Conservation (phyloP, 148 eudicot species). For the Gaultheria prostrata region DNA sequence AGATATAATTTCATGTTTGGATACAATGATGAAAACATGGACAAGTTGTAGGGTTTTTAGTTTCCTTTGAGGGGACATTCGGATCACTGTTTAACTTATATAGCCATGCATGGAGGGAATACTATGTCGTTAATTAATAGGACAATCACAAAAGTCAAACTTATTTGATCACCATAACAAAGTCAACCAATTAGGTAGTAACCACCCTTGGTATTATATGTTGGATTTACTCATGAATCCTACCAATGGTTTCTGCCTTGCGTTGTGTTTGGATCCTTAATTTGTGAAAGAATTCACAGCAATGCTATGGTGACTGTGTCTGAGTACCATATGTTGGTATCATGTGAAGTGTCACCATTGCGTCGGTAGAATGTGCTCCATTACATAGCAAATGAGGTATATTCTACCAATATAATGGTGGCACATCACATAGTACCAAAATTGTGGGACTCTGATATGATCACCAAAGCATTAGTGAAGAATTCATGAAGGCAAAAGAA, state of each 20-base stretch:
- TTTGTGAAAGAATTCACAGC: too few species aligned
- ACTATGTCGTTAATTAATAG: too few species aligned
- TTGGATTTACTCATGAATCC: background rate
- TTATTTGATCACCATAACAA: conserved; percentile 12
- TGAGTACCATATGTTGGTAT: too few species aligned
- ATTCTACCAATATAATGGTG: too few species aligned
- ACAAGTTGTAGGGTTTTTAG: background rate
- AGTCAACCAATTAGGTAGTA: conserved; percentile 23
- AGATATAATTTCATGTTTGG: conserved; percentile 15
- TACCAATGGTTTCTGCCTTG: background rate
- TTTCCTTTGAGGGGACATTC: background rate
- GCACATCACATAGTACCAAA: too few species aligned
- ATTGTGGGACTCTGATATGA: too few species aligned
- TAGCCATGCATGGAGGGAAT: conserved; percentile 22
- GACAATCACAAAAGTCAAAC: conserved; percentile 12
- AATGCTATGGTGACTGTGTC: too few species aligned
- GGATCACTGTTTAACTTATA: background rate
- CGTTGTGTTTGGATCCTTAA: background rate
- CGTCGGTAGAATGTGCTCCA: too few species aligned
- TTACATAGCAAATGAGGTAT: too few species aligned
- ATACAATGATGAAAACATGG: conserved; percentile 23
- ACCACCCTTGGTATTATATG: background rate
- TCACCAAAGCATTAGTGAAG: too few species aligned
- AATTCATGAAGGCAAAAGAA: background rate
- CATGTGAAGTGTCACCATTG: too few species aligned